Evolutionary conservation across 1,139 yeast species (phyloP).

Genomic region (Yamadazyma aaseri): DNA sequence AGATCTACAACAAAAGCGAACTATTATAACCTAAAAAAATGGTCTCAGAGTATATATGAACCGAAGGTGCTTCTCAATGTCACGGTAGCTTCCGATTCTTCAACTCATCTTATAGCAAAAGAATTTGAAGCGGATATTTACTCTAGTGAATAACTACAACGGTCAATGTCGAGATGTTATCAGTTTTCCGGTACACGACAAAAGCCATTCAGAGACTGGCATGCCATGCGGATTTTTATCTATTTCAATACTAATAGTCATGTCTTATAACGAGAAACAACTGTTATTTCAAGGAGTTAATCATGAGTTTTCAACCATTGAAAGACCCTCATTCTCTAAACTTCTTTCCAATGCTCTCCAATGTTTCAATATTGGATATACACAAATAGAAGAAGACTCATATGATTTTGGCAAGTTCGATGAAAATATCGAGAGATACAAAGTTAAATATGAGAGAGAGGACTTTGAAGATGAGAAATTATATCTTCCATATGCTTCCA

Average conservation of each 20-base stretch:
- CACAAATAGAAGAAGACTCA: conserved; percentile 3
- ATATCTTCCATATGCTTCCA: conserved; percentile 23
- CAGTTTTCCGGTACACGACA: neutral
- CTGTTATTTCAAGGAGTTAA: conserved; percentile 19
- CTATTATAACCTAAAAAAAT: too few species aligned
- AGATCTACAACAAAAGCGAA: too few species aligned
- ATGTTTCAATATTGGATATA: conserved; percentile 19
- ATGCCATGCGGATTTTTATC: neutral
- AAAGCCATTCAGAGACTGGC: neutral
- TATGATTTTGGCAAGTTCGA: neutral
- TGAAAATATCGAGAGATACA: neutral
- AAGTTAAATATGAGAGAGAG: neutral
- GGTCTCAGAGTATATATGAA: too few species aligned
- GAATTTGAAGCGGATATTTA: too few species aligned
- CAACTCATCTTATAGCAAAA: too few species aligned
- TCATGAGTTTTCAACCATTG: conserved; percentile 20
- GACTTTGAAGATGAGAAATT: conserved; percentile 18
- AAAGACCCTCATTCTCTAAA: conserved; percentile 22
- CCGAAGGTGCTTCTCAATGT: too few species aligned
- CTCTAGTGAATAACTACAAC: too few species aligned
- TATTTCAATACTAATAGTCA: conserved; percentile 1
- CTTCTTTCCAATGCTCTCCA: conserved; percentile 25
- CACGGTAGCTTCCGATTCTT: too few species aligned
- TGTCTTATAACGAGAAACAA: conserved; percentile 21
- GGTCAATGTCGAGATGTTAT: too few species aligned